phyloP scores from a whole-genome alignment of 768 basidiomycete genomes.

The Pulveroboletus ravenelii region DNA sequence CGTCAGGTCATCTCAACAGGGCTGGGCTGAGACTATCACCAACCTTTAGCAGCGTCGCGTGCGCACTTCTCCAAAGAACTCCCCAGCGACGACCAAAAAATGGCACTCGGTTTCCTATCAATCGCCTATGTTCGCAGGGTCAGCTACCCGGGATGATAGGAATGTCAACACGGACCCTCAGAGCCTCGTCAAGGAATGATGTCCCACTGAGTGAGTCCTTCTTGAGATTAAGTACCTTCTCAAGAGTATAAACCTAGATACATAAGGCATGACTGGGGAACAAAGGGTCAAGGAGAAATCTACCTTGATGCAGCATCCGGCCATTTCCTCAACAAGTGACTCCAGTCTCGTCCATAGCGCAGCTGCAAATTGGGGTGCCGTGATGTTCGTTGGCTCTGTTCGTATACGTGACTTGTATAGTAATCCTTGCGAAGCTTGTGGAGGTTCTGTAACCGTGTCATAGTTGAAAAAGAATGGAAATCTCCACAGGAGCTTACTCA shows the following conservation, averaged over 20 bases:
- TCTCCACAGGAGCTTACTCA: conserved; percentile 20
- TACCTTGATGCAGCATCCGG: conserved; percentile 87
- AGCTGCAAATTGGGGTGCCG: conserved; percentile 79
- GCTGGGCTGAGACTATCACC: conserved; percentile 1
- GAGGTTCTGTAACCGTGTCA: conserved; percentile 11
- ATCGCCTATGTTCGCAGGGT: conserved; percentile 43
- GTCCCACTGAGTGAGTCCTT: conserved; percentile 72
- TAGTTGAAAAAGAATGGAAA: not conserved
- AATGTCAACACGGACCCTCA: conserved; percentile 59
- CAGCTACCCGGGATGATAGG: not conserved
- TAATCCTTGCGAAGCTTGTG: conserved; percentile 33
- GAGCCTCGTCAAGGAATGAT: conserved; percentile 86
- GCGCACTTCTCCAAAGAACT: conserved; percentile 78
- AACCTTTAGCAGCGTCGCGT: conserved; percentile 77
- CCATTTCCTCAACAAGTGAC: conserved; percentile 76
- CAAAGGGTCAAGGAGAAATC: not conserved
- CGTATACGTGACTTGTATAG: conserved; percentile 81
- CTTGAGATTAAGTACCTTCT: conserved; percentile 89
- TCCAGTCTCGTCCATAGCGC: conserved; percentile 59
- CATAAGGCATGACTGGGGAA: not conserved
- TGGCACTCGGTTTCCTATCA: conserved; percentile 87
- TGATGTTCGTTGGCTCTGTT: conserved; percentile 86
- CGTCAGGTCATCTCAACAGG: conserved; percentile 1
- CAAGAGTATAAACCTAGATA: conserved; percentile 82
- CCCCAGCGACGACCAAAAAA: conserved; percentile 85